Evolutionary conservation across 2,329 filamentous ascomycete genomes (phyloP).

Genomic region (Ceratocystis ficicola): DNA sequence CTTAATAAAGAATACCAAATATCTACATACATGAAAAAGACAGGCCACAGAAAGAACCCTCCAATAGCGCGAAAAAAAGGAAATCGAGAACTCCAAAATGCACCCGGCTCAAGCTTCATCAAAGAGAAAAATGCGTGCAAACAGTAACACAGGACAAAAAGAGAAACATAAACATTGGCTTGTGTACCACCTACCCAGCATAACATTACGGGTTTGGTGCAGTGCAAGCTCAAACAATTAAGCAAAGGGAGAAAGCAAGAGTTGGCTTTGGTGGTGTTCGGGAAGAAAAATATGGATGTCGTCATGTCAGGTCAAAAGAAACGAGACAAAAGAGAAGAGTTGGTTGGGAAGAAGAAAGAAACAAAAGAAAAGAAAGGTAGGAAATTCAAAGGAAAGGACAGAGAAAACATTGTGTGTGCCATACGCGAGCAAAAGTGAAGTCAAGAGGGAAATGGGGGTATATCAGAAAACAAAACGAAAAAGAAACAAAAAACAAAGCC

Average conservation of each 20-base stretch:
- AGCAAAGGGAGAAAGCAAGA: neutral
- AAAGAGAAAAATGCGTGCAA: conserved; percentile 3
- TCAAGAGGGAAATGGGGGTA: neutral
- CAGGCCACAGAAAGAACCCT: neutral
- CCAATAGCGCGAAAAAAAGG: neutral
- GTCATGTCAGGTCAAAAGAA: neutral
- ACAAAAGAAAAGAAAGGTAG: conserved; percentile 6
- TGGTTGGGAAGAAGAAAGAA: neutral
- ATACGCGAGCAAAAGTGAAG: conserved; percentile 1
- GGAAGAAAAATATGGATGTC: neutral
- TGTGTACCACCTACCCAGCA: neutral
- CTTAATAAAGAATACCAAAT: neutral
- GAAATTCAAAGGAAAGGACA: neutral
- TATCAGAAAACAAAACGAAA: conserved; percentile 10
- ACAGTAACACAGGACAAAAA: neutral
- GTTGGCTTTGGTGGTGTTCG: neutral
- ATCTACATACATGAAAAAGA: conserved; percentile 1
- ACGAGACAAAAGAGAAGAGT: neutral
- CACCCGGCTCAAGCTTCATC: conserved; percentile 2
- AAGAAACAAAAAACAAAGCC: neutral
- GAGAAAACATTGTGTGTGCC: neutral
- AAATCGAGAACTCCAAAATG: conserved; percentile 2
- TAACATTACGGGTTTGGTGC: neutral
- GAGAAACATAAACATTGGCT: conserved; percentile 4
- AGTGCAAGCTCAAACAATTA: neutral